phyloP scores from a whole-genome alignment of 2,329 filamentous ascomycete genomes.

The Fusarium longipes region DNA sequence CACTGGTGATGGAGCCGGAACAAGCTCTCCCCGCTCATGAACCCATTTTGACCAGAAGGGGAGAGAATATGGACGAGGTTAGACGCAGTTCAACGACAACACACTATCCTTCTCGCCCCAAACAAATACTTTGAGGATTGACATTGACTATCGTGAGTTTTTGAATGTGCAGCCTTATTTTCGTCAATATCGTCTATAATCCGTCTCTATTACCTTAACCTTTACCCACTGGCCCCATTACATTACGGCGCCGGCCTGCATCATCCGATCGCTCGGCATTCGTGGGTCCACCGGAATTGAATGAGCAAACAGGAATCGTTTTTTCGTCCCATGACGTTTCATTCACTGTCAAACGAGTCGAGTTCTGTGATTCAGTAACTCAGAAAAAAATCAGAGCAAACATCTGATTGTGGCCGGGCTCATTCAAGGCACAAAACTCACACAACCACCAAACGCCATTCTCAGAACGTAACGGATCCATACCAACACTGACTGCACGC shows the following conservation, averaged over 20 bases:
- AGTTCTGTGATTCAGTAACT: slow-evolving; percentile 37
- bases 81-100: background rate
- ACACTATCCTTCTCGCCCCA: background rate
- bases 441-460: slow-evolving; percentile 4
- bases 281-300: slow-evolving; percentile 45
- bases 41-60: slow-evolving; percentile 21
- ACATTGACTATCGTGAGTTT: background rate
- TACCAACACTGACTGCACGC: background rate
- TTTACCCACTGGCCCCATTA: slow-evolving; percentile 33
- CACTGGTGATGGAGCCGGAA: slow-evolving; percentile 27
- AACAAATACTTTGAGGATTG: background rate
- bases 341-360: slow-evolving; percentile 34
- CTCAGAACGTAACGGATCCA: background rate
- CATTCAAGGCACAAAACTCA: slow-evolving; percentile 6
- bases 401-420: slow-evolving; percentile 4
- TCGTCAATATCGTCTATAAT: background rate
- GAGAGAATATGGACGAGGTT: background rate
- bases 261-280: slow-evolving; percentile 45
- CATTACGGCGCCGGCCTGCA: slow-evolving; percentile 43
- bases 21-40: slow-evolving; percentile 39
- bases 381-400: slow-evolving; percentile 16
- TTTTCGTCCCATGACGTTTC: slow-evolving; percentile 42
- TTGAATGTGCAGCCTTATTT: background rate
- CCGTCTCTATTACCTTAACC: slow-evolving; percentile 12
- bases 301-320: slow-evolving; percentile 40